Evolutionary conservation across 2,329 filamentous ascomycete genomes (phyloP).

Genomic region (Sclerotinia glacialis): DNA sequence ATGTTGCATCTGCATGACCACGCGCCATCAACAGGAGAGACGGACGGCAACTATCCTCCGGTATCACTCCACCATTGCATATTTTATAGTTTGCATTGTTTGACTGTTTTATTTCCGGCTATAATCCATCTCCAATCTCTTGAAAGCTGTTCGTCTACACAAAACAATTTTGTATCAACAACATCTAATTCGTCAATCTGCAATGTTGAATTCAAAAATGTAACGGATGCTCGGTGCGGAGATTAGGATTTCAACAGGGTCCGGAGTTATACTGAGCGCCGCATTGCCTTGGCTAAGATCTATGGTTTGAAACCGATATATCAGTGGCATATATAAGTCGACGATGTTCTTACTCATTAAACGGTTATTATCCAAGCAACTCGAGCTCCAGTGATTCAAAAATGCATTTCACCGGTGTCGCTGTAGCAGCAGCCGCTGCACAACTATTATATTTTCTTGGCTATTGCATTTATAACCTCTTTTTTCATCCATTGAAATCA

Average conservation of each 20-base stretch:
- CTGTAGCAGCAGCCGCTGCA: neutral
- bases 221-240: conserved; percentile 8
- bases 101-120: too few species aligned
- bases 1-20: neutral
- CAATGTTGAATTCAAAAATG: neutral
- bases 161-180: neutral
- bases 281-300: neutral
- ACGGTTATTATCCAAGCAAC: neutral
- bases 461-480: conserved; percentile 23
- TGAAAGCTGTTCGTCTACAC: neutral
- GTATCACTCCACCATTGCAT: neutral
- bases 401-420: neutral
- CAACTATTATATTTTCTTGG: neutral
- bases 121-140: too few species aligned
- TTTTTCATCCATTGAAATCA: conserved; percentile 25
- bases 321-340: neutral
- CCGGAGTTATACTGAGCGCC: neutral
- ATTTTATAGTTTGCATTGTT: neutral
- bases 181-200: neutral
- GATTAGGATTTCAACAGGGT: neutral
- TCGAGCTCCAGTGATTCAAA: neutral
- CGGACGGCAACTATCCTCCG: neutral
- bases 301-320: neutral
- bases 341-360: neutral
- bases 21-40: neutral